A percentile compares a stretch with the other conserved stretches of the same genome.
Evolutionary conservation across 2,329 filamentous ascomycete species (phyloP).

Genomic region (Hypomyces rosellus): DNA sequence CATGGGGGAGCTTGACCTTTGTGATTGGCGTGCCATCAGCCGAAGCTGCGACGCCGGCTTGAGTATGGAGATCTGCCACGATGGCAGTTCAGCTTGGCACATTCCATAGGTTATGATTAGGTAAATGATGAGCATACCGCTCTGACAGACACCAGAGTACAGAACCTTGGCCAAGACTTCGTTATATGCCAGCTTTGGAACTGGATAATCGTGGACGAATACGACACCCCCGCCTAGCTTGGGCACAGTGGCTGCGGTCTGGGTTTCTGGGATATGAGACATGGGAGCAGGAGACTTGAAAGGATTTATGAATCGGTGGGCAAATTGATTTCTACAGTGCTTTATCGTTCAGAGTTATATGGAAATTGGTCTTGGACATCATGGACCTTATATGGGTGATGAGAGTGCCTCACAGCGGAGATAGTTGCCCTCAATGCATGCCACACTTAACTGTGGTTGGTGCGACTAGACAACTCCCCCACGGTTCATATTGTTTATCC

Average conservation of each 20-base stretch:
- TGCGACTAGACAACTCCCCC: no score
- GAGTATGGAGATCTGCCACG: slow-evolving; percentile 12
- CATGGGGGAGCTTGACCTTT: slow-evolving; percentile 13
- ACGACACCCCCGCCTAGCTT: slow-evolving; percentile 13
- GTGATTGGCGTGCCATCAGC: slow-evolving; percentile 10
- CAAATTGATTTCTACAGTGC: no score
- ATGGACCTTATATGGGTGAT: no score
- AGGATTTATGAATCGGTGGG: no score
- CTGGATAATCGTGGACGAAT: slow-evolving; percentile 15
- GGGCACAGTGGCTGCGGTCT: slow-evolving; percentile 15
- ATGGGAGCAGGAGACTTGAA: not conserved
- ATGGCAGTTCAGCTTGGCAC: not conserved
- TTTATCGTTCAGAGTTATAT: no score
- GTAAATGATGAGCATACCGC: slow-evolving; percentile 6
- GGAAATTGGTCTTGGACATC: no score
- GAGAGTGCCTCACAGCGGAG: no score
- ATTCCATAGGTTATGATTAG: no score
- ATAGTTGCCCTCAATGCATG: no score
- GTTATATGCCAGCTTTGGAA: slow-evolving; percentile 13
- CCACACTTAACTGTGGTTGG: no score
- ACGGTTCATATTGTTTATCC: no score
- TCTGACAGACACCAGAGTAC: slow-evolving; percentile 15
- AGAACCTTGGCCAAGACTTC: slow-evolving; percentile 16
- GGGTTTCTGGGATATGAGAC: slow-evolving; percentile 11
- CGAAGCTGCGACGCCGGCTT: slow-evolving; percentile 9